Conservation (phyloP, 108 stramenopile species). For the Cyclotella sp. region DNA sequence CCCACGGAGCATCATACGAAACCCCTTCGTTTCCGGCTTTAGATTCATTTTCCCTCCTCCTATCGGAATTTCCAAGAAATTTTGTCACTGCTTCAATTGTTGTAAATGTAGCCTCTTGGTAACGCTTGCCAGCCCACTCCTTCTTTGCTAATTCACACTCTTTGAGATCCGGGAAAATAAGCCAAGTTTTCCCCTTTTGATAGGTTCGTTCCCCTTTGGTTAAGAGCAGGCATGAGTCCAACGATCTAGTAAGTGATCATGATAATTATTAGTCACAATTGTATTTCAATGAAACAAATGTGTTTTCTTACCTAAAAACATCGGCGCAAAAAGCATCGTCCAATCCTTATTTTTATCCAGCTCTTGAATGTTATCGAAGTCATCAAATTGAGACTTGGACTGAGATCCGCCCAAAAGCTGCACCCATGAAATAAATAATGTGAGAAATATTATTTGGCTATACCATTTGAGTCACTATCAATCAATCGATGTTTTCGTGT, state of each 20-base stretch:
- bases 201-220: slow-evolving; percentile 9
- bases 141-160: slow-evolving; percentile 78
- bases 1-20: slow-evolving; percentile 81
- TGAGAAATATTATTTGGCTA: not conserved
- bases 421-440: not conserved
- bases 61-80: slow-evolving; percentile 28
- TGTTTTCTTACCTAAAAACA: slow-evolving; percentile 40
- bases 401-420: slow-evolving; percentile 65
- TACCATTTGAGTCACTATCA: not conserved
- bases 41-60: slow-evolving; percentile 1
- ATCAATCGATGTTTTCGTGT: not conserved
- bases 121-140: slow-evolving; percentile 76
- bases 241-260: too few species aligned
- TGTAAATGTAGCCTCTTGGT: slow-evolving; percentile 69
- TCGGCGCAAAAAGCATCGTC: slow-evolving; percentile 67
- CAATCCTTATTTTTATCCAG: slow-evolving; percentile 84
- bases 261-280: not conserved
- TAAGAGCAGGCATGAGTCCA: not conserved
- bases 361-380: slow-evolving; percentile 90
- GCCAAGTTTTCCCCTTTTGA: slow-evolving; percentile 56
- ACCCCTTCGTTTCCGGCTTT: not conserved
- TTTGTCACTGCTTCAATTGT: slow-evolving; percentile 80
- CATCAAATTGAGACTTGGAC: slow-evolving; percentile 84
- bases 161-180: slow-evolving; percentile 85
- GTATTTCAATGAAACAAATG: not conserved